Base-by-base conservation (phyloP, 768 basidiomycete species). In the Cyclocybe cylindracea region DNA sequence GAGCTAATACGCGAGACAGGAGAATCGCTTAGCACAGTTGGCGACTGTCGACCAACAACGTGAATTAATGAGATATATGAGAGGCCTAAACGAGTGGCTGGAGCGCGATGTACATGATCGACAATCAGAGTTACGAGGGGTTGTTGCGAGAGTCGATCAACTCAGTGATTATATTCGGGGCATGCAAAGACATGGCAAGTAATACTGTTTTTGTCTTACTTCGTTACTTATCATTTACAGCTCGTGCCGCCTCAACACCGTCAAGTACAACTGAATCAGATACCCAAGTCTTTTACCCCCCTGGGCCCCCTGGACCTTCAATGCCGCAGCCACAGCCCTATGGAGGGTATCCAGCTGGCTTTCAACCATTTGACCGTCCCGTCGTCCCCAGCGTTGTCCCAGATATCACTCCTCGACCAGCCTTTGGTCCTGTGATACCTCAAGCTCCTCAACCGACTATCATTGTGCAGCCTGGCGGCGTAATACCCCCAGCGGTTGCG, bases 11-110 rank as follows among this genome's bases (percentile, higher is more conserved):
- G 58, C 46, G 44, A 41, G 41, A 3, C 56, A 92, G 90, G 87
- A 91, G 72, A 90, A 88, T 65, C 86, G 86, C 3, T 67, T 82
- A 5, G 87, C 87, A 1, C 87, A 89, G 65, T 67, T 83, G 14
- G 89, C 87, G 0, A 86, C 87, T 24, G 79, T 91, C 10, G 85
- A 88, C 42, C 89, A 92, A 61, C 89, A 89, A 57, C 78, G 88
- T 36, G 88, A 89, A 63, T 70, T 91, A 45, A 89, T 89, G 81
- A 73, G 86, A 46, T 92, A 94, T 58, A 85, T 94, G 81, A 63
- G 79, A 43, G 80, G 76, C 2, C 70, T 93, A 32, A 94, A 93
- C 56, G 78, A 82, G 33, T 94, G 91, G 91, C 71, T 94, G 11
- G 84, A 78, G 50, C 79, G 84, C 33, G 91, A 94, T 64, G 89